Evolutionary conservation across 176 grass and related monocot species (phyloP), one percentile per base, ranked within the genome.

Genomic region (Pharus latifolius): DNA sequence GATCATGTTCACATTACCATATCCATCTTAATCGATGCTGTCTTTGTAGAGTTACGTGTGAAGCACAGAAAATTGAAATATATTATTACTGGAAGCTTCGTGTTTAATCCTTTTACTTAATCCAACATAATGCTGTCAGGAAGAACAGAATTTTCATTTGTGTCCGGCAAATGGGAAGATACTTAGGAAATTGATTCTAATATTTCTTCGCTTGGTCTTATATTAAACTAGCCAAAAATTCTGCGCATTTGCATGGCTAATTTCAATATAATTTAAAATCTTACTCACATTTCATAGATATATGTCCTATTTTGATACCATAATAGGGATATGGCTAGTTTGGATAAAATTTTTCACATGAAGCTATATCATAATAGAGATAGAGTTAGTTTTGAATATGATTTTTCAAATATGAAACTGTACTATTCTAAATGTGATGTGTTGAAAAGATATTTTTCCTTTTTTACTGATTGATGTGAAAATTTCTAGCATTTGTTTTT

Each of bases 41-140:
- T 85, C 74, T 74, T 82, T 76, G 61, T 82, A 84, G 72, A 75
- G 37, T 80, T 73, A 66, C 42, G 38, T 82, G 43, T 57, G 44
- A 85, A 74, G 73, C 3, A 15, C 44, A 1, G 24, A 72, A 60
- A 63, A 78, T 62, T 74, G 30, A 24, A 12, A 24, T 56, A 67
- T 69, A 83, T 85, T 81, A 73, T 86, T 63, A 71, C 28, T 72
- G 82, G 63, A 88, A 85, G 63, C 73, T 80, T 86, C 65, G 63
- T 55, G 15, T 61, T 35, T 72, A 88, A 58, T 75, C 17, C 58
- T 69, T 55, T 73, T 83, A 83, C 11, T 31, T 7, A 52, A 68
- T 81, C 74, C 38, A 76, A 37, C 8, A 0, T 68, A 64, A 72
- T 87, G 82, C 49, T 83, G 51, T 58, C 75, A 27, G 38, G 53